Base-by-base conservation (phyloP, 139 green algal genomes). In the Microglena sp. region DNA sequence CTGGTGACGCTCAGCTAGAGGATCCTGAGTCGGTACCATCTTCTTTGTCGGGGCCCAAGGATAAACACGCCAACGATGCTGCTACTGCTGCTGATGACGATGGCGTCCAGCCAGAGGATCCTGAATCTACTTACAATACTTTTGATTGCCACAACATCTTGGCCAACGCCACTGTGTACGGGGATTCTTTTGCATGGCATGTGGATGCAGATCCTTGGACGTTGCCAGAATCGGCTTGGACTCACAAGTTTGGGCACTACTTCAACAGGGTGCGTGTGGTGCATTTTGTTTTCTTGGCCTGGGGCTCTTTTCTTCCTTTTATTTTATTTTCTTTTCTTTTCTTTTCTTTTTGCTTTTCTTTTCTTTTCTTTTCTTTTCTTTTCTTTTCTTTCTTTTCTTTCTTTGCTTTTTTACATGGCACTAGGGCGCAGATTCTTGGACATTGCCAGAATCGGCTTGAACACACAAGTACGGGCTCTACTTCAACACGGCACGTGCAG, bases 161-260 rank as follows among this genome's bases (percentile, higher is more conserved):
- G n/a, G 90, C 82, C 8, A 96, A 94, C 64, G 89, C 89, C 0
- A 81, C 89, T 26, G 70, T 87, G 50, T 31, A 57, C 18, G 84
- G 85, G 0, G 87, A 96, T 62, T 27, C 22, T 8, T 96, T 86
- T 62, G 43, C 27, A 1, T 95, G 76, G 74, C 90, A 96, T 59
- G 76, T 93, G 24, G 90, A 96, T 70, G 87, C 87, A 1, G 90
- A 96, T 70, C 90, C 90, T 8, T 73, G 66, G 5, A 77, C 69
- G 22, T 81, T 92, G 35, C 79, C 82, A 26, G 30, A 61, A 11
- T 86, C 75, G 0, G 65, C 60, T 0, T 92, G 80, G 78, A 77
- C 70, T 0, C 22, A 65, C 0, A 15, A 56, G 18, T 84, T 81
- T 68, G 87, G 88, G 3, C 71, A 77, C 44, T 96, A 95, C 61